Evolutionary conservation across 2,329 filamentous ascomycete genomes (phyloP).

Genomic region (Colletotrichum tanaceti): DNA sequence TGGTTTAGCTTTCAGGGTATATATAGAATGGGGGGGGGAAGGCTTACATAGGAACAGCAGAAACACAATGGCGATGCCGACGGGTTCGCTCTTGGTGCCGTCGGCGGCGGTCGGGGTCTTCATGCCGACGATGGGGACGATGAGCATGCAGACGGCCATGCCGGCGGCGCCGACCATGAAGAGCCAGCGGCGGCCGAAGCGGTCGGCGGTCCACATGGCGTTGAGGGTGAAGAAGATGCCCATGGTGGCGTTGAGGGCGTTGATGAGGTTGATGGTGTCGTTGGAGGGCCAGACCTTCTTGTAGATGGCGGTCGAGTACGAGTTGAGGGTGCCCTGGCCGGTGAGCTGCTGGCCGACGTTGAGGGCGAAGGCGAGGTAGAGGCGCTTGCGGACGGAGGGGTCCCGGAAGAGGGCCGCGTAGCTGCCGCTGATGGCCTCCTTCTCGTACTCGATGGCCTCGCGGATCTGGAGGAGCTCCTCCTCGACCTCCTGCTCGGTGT

Average conservation of each 20-base stretch:
- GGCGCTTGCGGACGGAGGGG: slow-evolving; percentile 73
- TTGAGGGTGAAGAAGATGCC: slow-evolving; percentile 80
- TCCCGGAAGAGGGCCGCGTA: slow-evolving; percentile 78
- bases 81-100: slow-evolving; percentile 66
- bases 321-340: slow-evolving; percentile 78
- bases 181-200: slow-evolving; percentile 76
- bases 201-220: slow-evolving; percentile 78
- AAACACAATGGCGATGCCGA: slow-evolving; percentile 76
- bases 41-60: slow-evolving; percentile 74
- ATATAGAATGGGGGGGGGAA: slow-evolving; percentile 49
- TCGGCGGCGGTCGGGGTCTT: slow-evolving; percentile 63
- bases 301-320: slow-evolving; percentile 80
- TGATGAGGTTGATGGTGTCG: slow-evolving; percentile 76
- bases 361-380: slow-evolving; percentile 72
- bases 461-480: slow-evolving; percentile 73
- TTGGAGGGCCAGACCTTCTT: slow-evolving; percentile 72
- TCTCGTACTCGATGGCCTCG: slow-evolving; percentile 77
- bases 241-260: slow-evolving; percentile 78
- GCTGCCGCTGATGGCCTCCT: slow-evolving; percentile 70
- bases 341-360: slow-evolving; percentile 79
- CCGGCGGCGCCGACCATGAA: slow-evolving; percentile 75
- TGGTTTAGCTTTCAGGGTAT: not conserved
- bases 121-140: slow-evolving; percentile 61
- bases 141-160: slow-evolving; percentile 78
- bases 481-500: slow-evolving; percentile 73